Base-by-base conservation (phyloP, 202 grass and related monocot species). In the Dendrocalamus latiflorus region DNA sequence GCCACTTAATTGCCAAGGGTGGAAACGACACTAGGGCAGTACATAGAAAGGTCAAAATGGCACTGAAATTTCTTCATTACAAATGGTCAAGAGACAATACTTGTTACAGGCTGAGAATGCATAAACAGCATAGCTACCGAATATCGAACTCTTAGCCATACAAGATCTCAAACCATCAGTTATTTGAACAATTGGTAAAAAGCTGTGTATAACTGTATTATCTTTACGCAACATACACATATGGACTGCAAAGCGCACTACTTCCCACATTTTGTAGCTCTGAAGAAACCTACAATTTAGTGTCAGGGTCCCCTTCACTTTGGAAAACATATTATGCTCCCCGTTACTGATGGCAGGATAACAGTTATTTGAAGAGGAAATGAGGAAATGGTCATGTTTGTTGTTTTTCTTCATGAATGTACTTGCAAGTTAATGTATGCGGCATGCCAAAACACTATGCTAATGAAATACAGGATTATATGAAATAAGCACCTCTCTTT, bases 401-500 rank as follows among this genome's bases (percentile, higher is more conserved):
- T 24, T 56, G 5, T 20, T 28, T 15, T 20, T 3, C 9, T 8
- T 15, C 16, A 57, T 3, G n/a, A 57, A 38, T 41, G 54, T 9
- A 80, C 15, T 54, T 42, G 80, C 28, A 44, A 66, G 17, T 53
- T 25, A 18, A 43, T 54, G 47, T 45, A 51, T 33, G 9, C n/a
- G n/a, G n/a, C n/a, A n/a, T n/a, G n/a, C n/a, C 11, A 49, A 43
- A 61, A 51, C 7, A 62, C 7, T 45, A 25, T 64, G 16, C 21
- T 56, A 45, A 82, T 11, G 2, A 72, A 51, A 48, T 57, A 58
- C 22, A 59, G 0, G 36, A 53, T 11, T 69, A 18, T 20, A 44
- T 67, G 39, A 67, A 69, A 82, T 77, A 0, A 61, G 15, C 54
- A 95, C 95, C 92, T 98, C 85, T 87, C 92, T 95, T 74, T 98